Conservation (phyloP, 108 stramenopile genomes). For the Mayamaea pseudoterrestris region DNA sequence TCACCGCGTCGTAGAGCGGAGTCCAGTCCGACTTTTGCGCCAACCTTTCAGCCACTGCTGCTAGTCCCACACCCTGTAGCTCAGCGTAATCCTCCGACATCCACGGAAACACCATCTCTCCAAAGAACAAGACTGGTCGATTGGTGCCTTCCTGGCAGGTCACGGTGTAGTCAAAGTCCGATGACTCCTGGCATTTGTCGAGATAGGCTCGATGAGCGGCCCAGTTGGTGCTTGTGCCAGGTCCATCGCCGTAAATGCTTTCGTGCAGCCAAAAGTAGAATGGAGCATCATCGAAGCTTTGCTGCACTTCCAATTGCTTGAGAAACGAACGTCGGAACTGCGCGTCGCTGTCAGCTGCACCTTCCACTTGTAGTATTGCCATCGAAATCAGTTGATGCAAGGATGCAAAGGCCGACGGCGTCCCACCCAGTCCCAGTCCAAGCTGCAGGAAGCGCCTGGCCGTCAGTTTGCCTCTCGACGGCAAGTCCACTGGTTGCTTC, state of each 20-base stretch:
- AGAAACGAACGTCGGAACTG: constrained; percentile 53
- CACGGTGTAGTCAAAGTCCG: constrained; percentile 44
- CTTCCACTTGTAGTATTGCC: constrained; percentile 66
- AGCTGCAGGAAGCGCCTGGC: constrained; percentile 81
- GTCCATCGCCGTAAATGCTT: constrained; percentile 77
- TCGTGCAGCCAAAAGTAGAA: constrained; percentile 89
- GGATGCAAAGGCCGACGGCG: constrained; percentile 62
- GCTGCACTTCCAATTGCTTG: constrained; percentile 58
- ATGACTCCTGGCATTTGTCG: not conserved
- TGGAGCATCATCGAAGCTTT: constrained; percentile 87
- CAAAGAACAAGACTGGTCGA: constrained; percentile 56
- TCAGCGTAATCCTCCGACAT: constrained; percentile 85
- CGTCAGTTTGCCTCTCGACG: constrained; percentile 77
- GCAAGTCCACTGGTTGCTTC: constrained; percentile 33
- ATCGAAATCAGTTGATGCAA: constrained; percentile 65
- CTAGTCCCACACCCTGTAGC: constrained; percentile 46
- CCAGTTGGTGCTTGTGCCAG: constrained; percentile 51
- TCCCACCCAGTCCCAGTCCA: constrained; percentile 71
- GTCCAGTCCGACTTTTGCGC: constrained; percentile 68
- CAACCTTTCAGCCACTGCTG: constrained; percentile 49
- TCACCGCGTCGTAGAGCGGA: constrained; percentile 52
- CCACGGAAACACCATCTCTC: constrained; percentile 93
- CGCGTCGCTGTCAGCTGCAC: constrained; percentile 16
- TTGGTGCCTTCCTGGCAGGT: constrained; percentile 22
- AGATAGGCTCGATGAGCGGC: constrained; percentile 40